Percentiles rank a stretch among this genome's conserved stretches.
Conservation (phyloP, 352 stramenopile genomes). For the Elongisporangium prolatum region DNA sequence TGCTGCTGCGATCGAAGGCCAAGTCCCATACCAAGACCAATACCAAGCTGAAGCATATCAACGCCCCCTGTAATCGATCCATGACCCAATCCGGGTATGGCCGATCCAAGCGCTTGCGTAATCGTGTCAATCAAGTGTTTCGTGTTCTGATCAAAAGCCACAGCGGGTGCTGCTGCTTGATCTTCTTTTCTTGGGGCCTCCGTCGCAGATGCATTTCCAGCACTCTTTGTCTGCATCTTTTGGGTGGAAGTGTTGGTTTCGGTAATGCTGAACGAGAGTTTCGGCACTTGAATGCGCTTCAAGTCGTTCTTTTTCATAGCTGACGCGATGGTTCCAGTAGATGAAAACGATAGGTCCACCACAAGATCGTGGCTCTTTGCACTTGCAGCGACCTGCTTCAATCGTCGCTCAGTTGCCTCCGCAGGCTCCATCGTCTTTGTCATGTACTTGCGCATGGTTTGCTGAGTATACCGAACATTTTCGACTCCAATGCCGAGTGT, state of each 20-base stretch:
- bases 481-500: constrained; percentile 69
- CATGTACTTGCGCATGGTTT: constrained; percentile 83
- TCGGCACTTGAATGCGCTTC: constrained; percentile 49
- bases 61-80: constrained; percentile 20
- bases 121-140: constrained; percentile 75
- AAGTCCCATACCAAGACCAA: constrained; percentile 89
- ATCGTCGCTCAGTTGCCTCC: constrained; percentile 51
- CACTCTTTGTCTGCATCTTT: not conserved
- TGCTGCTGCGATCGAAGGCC: constrained; percentile 64
- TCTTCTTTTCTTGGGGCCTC: too few relatives aligned
- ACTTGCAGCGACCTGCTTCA: constrained; percentile 48
- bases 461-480: constrained; percentile 49
- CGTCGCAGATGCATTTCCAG: not conserved
- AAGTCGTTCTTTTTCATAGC: constrained; percentile 16
- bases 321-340: not conserved
- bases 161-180: not conserved
- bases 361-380: constrained; percentile 63
- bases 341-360: constrained; percentile 20
- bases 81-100: constrained; percentile 25
- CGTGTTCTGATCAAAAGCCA: constrained; percentile 35
- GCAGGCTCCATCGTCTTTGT: constrained; percentile 75
- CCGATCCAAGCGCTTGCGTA: constrained; percentile 58
- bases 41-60: constrained; percentile 74
- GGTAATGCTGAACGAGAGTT: constrained; percentile 23
- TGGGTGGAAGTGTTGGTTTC: constrained; percentile 14